phyloP scores from a whole-genome alignment of 805 yeast species.

The Clavispora santaluciae region DNA sequence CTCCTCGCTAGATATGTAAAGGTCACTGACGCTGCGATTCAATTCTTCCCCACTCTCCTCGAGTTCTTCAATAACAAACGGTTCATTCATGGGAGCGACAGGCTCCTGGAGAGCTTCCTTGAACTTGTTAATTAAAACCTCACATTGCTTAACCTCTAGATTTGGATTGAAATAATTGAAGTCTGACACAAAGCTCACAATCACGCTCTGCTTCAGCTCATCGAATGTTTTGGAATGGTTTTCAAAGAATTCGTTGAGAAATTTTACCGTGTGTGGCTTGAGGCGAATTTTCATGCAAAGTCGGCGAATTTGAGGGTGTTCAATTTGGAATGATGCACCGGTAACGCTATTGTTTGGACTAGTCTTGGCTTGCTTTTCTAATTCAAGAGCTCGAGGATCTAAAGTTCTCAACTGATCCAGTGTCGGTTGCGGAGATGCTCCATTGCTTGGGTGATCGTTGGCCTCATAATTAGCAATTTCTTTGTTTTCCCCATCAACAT shows the following conservation, averaged over 20 bases:
- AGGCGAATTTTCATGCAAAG: slow-evolving; percentile 5
- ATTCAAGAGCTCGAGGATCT: slow-evolving; percentile 1
- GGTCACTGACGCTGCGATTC: slow-evolving; percentile 15
- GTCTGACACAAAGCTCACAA: slow-evolving; percentile 2
- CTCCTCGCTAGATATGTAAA: slow-evolving; percentile 9
- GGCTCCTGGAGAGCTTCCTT: slow-evolving; percentile 3
- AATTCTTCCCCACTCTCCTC: slow-evolving; percentile 15
- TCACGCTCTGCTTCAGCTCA: slow-evolving; percentile 1
- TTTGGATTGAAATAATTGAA: slow-evolving; percentile 3
- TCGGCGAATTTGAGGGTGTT: slow-evolving; percentile 14
- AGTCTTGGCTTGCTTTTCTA: neutral
- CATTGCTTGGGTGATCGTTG: neutral
- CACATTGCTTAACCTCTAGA: neutral
- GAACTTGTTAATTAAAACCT: slow-evolving; percentile 1
- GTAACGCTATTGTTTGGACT: neutral
- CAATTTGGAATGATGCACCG: slow-evolving; percentile 3
- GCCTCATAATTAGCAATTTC: neutral
- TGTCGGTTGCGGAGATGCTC: neutral
- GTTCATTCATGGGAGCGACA: slow-evolving; percentile 13
- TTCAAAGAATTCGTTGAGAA: slow-evolving; percentile 9
- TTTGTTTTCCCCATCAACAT: neutral
- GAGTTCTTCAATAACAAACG: slow-evolving; percentile 12
- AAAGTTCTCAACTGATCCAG: neutral
- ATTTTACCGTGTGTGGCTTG: slow-evolving; percentile 7
- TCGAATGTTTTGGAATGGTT: slow-evolving; percentile 7